Evolutionary conservation across 306 rosid genomes (phyloP), one percentile per base, ranked within the genome.

Genomic region (Purshia tridentata): DNA sequence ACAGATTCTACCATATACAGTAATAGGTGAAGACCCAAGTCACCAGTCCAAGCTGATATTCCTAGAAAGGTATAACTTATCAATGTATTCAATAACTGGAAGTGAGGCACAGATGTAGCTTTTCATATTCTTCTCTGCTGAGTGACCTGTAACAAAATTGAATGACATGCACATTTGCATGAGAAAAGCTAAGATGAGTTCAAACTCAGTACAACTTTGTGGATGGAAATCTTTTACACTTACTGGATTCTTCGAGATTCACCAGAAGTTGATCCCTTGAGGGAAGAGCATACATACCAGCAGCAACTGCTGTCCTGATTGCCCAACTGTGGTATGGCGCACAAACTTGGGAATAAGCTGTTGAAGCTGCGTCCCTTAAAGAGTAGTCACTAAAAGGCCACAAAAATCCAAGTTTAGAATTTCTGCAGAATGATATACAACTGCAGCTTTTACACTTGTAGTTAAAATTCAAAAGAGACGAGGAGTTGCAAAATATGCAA

Each of bases 211-310:
- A 29, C 35, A 29, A 50, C 14, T 37, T 40, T 9, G 19, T 42
- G 4, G 74, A 50, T 55, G 65, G 23, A 46, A 53, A 3, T 51
- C 47, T 60, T 22, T 69, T 54, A 57, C 70, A 65, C 84, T 56
- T 72, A 91, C 98, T 78, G 74, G 91, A 85, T 79, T 94, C 99
- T 60, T 83, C 88, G 80, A 94, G 96, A 81, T 77, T 91, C 59
- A 75, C 16, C 73, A 91, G 72, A 18, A 94, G 95, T 78, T 91
- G 95, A 39, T 94, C 95, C 80, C 97, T 88, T 0, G 97, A 78
- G 5, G 99, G 99, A 83, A 94, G 97, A 62, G 97, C 78, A 81
- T 91, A 91, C 97, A 94, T 86, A 57, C 97, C 97, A 60, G 97
- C 99, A 72, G 90, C 84, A 10, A 94, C 99, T n/a, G 97, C 96